A percentile compares a stretch with the other conserved stretches of the same genome.
These are phyloP conservation scores for Fraxinus platypoda DNA, from an alignment of 305 asterid genomes.

Conservation along the genomic window DNA sequence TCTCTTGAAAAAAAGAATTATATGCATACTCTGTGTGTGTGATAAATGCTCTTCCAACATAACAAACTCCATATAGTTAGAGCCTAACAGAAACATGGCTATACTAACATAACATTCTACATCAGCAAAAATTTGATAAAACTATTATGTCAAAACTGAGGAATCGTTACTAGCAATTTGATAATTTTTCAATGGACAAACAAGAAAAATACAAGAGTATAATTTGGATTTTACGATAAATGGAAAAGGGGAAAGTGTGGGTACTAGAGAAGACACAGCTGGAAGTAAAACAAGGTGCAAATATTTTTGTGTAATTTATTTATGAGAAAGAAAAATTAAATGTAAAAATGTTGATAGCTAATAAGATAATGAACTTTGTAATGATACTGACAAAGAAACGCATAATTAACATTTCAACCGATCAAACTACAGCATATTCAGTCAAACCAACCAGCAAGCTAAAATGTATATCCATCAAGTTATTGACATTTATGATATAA, in stretches of 20 bases:
- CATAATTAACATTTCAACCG: not conserved
- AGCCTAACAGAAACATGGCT: not conserved
- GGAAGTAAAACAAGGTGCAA: not conserved
- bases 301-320: not conserved
- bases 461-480: not conserved
- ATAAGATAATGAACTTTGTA: not conserved
- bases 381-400: not conserved
- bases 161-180: not conserved
- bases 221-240: not conserved
- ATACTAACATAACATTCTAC: not conserved
- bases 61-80: not conserved
- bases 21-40: not conserved
- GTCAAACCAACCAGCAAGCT: not conserved
- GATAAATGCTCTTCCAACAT: constrained; percentile 3
- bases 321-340: not conserved
- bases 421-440: not conserved
- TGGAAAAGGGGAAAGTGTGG: not conserved
- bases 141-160: not conserved
- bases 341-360: not conserved
- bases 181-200: not conserved
- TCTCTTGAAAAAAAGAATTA: not conserved
- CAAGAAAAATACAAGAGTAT: not conserved
- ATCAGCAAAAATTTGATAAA: not conserved
- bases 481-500: not conserved
- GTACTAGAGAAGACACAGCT: not conserved